Conservation (phyloP, 495 filamentous ascomycete species). For the Aspergillus haitiensis region DNA sequence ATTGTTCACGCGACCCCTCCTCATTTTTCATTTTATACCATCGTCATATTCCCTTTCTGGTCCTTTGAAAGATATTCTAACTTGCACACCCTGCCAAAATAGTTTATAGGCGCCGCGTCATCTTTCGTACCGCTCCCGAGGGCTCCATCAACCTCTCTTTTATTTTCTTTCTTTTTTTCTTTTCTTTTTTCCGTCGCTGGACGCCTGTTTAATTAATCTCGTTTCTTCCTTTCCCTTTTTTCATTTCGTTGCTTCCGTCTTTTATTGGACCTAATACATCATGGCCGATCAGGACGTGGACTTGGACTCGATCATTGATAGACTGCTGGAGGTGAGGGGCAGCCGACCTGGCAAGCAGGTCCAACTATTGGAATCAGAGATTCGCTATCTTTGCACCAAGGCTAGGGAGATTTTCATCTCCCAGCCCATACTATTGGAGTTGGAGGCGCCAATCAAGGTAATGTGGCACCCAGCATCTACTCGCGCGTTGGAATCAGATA, state of each 20-base stretch:
- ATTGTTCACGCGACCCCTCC: conserved; percentile 27
- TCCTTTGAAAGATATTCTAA: conserved; percentile 11
- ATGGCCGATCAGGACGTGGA: conserved; percentile 99
- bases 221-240: conserved; percentile 28
- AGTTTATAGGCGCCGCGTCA: conserved; percentile 46
- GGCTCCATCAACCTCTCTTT: conserved; percentile 39
- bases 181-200: conserved; percentile 25
- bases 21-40: conserved; percentile 6
- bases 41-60: not conserved
- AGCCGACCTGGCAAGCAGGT: conserved; percentile 98
- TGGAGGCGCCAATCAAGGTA: conserved; percentile 99
- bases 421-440: conserved; percentile 94
- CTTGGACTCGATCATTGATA: conserved; percentile 98
- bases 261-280: conserved; percentile 41
- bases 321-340: conserved; percentile 94
- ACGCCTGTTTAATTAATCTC: too few species aligned
- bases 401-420: conserved; percentile 99
- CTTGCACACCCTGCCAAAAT: conserved; percentile 18
- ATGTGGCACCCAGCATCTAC: conserved; percentile 25
- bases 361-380: conserved; percentile 93
- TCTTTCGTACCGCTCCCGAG: conserved; percentile 36
- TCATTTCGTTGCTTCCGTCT: conserved; percentile 28
- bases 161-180: conserved; percentile 30
- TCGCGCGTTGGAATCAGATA: not conserved
- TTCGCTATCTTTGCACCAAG: conserved; percentile 97